A percentile compares a stretch with the other conserved stretches of the same genome.
These are phyloP conservation scores for Tetradesmus obliquus DNA, from an alignment of 139 green algal genomes.

Conservation along the genomic window DNA sequence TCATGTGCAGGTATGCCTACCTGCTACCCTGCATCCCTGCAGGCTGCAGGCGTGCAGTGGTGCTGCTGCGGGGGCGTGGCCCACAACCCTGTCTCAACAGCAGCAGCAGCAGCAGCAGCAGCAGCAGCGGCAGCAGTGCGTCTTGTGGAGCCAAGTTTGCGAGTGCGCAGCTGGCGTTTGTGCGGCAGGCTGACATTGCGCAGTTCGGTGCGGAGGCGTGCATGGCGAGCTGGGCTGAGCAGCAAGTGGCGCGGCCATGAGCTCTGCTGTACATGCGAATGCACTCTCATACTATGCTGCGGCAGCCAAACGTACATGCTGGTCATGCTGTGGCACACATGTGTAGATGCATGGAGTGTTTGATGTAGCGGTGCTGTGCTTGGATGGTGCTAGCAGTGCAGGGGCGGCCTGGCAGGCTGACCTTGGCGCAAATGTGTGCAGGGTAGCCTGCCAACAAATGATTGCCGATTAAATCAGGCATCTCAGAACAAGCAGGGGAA, in stretches of 20 bases:
- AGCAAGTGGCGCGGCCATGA: not conserved
- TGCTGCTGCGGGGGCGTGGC: slow-evolving; percentile 54
- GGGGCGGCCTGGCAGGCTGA: no score
- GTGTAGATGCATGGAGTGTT: not conserved
- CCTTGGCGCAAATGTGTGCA: no score
- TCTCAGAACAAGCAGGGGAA: no score
- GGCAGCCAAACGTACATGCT: not conserved
- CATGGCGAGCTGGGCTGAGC: not conserved
- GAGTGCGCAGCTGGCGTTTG: slow-evolving; percentile 45
- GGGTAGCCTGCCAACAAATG: no score
- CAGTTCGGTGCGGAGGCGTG: slow-evolving; percentile 9
- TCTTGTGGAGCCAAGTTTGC: slow-evolving; percentile 46
- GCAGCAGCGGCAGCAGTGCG: not conserved
- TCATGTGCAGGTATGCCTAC: slow-evolving; percentile 39
- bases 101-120: not conserved
- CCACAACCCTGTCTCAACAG: not conserved
- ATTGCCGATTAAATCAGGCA: no score
- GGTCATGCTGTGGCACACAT: not conserved
- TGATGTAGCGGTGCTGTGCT: not conserved
- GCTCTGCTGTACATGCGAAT: not conserved
- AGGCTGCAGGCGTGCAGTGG: slow-evolving; percentile 47
- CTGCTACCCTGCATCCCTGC: slow-evolving; percentile 40
- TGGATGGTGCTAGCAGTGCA: no score
- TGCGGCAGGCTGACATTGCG: not conserved
- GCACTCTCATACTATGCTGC: not conserved